phyloP scores from a whole-genome alignment of 2,329 filamentous ascomycete species.

The Ascochyta viciae-villosae region DNA sequence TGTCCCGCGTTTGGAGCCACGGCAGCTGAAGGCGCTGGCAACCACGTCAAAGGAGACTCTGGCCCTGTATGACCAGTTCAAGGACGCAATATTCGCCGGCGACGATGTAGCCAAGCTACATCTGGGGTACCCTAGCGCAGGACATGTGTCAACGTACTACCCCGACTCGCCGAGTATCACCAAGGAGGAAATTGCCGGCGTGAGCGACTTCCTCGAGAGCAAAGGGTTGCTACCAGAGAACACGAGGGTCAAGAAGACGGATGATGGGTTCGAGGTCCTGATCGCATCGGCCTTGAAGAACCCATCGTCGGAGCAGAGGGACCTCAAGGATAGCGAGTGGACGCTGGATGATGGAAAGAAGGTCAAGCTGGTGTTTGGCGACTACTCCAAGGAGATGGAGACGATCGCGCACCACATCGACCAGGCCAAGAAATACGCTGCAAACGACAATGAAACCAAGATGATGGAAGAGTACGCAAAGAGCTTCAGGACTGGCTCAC shows the following conservation, averaged over 20 bases:
- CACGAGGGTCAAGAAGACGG: conserved; percentile 56
- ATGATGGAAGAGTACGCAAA: conserved; percentile 59
- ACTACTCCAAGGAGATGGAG: conserved; percentile 55
- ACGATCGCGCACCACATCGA: conserved; percentile 55
- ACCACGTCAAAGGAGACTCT: conserved; percentile 49
- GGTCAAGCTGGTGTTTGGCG: conserved; percentile 55
- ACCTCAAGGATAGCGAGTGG: conserved; percentile 56
- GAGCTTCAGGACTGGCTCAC: conserved; percentile 58
- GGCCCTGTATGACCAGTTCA: conserved; percentile 53
- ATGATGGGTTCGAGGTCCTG: conserved; percentile 55
- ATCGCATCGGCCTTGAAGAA: conserved; percentile 56
- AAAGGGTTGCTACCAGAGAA: conserved; percentile 59
- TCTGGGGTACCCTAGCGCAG: conserved; percentile 57
- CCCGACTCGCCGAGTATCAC: conserved; percentile 58
- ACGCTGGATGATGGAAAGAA: conserved; percentile 56
- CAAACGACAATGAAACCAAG: conserved; percentile 53
- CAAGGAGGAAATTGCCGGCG: conserved; percentile 55
- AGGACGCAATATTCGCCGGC: conserved; percentile 55
- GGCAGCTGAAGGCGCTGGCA: conserved; percentile 55
- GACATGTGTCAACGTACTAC: conserved; percentile 60
- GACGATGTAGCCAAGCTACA: conserved; percentile 53
- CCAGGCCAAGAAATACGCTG: conserved; percentile 56
- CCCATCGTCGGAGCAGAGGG: conserved; percentile 50
- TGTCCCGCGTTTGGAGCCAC: conserved; percentile 55
- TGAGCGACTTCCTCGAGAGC: conserved; percentile 56